Conservation (phyloP, 805 yeast species). For the Cyberlindnera samutprakarnensis region DNA sequence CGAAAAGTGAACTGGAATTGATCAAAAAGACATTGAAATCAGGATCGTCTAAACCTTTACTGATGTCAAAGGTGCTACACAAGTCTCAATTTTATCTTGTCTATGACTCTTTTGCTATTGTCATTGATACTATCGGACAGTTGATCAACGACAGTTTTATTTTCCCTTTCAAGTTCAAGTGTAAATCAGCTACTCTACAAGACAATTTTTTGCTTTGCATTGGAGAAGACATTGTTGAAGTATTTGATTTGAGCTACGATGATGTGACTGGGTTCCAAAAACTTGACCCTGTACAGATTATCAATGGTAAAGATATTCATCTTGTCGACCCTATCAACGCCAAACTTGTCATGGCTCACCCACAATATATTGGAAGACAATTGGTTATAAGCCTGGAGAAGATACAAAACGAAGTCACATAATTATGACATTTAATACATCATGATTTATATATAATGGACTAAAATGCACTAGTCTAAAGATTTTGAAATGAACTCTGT, state of each 20-base stretch:
- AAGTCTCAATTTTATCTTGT: slow-evolving; percentile 50
- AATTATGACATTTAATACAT: no score
- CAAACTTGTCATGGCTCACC: slow-evolving; percentile 53
- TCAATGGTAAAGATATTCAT: slow-evolving; percentile 61
- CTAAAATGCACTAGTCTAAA: neutral
- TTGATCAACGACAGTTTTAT: slow-evolving; percentile 34
- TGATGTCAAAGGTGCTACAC: slow-evolving; percentile 54
- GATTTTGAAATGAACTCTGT: slow-evolving; percentile 9
- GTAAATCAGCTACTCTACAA: slow-evolving; percentile 32
- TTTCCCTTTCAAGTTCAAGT: slow-evolving; percentile 34
- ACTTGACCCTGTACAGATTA: slow-evolving; percentile 52
- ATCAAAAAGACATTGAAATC: slow-evolving; percentile 34
- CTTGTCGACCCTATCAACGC: slow-evolving; percentile 35
- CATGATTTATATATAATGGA: no score
- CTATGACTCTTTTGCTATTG: slow-evolving; percentile 64
- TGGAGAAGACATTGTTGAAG: slow-evolving; percentile 62
- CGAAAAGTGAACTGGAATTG: slow-evolving; percentile 26
- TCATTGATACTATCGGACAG: slow-evolving; percentile 51
- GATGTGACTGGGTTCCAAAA: slow-evolving; percentile 27
- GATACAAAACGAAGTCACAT: no score
- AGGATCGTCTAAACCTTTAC: slow-evolving; percentile 41
- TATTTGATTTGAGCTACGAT: slow-evolving; percentile 49
- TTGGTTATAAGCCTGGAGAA: slow-evolving; percentile 39
- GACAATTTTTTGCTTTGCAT: slow-evolving; percentile 44
- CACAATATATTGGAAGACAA: slow-evolving; percentile 54